phyloP scores from a whole-genome alignment of 805 yeast genomes.

The Brettanomyces naardenensis region DNA sequence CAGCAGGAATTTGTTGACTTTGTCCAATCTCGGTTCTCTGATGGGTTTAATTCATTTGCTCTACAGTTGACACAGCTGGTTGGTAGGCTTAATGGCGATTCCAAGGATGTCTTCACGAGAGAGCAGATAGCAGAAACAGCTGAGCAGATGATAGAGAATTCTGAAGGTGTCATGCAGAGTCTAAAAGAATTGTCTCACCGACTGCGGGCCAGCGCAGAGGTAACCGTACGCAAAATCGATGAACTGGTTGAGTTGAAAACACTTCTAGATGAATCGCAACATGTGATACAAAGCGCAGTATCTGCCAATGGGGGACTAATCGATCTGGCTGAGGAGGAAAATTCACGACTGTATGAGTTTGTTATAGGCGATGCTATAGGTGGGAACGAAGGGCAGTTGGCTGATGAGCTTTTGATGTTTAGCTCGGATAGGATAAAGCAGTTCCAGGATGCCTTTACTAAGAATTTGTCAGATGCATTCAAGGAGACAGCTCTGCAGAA shows the following conservation, averaged over 20 bases:
- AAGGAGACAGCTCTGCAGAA: constrained; percentile 1
- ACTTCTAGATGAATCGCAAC: not conserved
- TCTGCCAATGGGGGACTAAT: not conserved
- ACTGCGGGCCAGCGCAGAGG: no score
- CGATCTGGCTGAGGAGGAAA: not conserved
- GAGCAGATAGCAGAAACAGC: not conserved
- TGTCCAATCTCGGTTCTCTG: not conserved
- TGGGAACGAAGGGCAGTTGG: not conserved
- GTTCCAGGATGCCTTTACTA: not conserved
- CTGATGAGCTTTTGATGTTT: constrained; percentile 1
- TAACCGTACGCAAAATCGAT: not conserved
- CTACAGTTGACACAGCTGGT: not conserved
- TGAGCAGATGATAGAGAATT: not conserved
- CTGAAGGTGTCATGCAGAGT: not conserved
- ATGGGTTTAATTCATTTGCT: not conserved
- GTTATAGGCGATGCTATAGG: not conserved
- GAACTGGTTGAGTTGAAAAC: not conserved
- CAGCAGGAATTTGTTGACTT: not conserved
- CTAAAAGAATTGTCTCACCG: not conserved
- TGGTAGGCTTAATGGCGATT: not conserved
- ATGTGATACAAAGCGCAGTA: not conserved
- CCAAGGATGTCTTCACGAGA: not conserved
- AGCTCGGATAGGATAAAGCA: not conserved
- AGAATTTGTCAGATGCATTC: not conserved
- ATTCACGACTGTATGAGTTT: not conserved